Percentiles rank a stretch among this genome's conserved stretches.
Evolutionary conservation across 495 filamentous ascomycete genomes (phyloP).

Genomic region (Aspergillus ellipticus): DNA sequence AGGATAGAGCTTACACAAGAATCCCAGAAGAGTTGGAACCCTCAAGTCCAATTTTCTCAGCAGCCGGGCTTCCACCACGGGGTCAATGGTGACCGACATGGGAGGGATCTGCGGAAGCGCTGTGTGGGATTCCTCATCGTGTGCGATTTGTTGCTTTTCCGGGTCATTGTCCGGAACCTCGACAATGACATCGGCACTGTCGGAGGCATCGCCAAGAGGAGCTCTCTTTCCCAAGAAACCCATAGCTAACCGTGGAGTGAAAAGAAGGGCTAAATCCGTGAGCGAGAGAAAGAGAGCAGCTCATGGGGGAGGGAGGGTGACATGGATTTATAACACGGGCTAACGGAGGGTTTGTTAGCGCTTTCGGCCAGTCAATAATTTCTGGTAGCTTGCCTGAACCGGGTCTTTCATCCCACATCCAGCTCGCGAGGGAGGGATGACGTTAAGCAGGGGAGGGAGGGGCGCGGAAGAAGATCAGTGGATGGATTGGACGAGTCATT

Average conservation of each 20-base stretch:
- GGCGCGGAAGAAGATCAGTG: not conserved
- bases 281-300: not conserved
- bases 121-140: conserved; percentile 22
- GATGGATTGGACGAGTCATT: not conserved
- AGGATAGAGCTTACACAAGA: conserved; percentile 44
- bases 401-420: not conserved
- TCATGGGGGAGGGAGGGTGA: not conserved
- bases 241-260: conserved; percentile 18
- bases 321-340: not conserved
- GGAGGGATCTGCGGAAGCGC: conserved; percentile 19
- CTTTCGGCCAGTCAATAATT: not conserved
- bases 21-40: conserved; percentile 49
- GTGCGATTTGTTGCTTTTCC: conserved; percentile 29
- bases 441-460: not conserved
- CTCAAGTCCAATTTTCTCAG: conserved; percentile 56
- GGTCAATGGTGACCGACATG: conserved; percentile 35
- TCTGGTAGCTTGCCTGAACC: not conserved
- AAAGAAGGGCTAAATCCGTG: not conserved
- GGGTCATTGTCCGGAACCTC: conserved; percentile 23
- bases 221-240: conserved; percentile 28
- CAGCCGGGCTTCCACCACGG: conserved; percentile 53
- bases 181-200: conserved; percentile 22
- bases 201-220: conserved; percentile 2
- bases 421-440: not conserved
- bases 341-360: not conserved